A percentile compares a stretch with the other conserved stretches of the same genome.
These are phyloP conservation scores for Lunularia cruciata DNA, from an alignment of 225 moss, liverwort and hornwort genomes.

Conservation along the genomic window DNA sequence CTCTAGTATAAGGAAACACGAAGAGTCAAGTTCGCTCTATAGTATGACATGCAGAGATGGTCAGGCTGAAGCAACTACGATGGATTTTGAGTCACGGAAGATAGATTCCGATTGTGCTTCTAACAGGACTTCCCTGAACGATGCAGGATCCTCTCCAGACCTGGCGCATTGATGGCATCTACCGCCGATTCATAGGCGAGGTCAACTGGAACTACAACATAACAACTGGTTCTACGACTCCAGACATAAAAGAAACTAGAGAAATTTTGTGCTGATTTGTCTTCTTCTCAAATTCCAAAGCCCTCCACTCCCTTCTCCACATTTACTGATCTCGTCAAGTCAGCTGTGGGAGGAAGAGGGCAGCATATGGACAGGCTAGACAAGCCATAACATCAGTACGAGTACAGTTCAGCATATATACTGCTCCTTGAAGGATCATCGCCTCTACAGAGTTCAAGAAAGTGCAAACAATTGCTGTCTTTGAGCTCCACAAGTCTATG, in stretches of 20 bases:
- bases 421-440: not conserved
- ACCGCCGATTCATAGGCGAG: constrained; percentile 35
- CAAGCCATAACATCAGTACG: too few relatives aligned
- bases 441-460: too few relatives aligned
- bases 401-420: not conserved
- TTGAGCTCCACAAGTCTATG: too few relatives aligned
- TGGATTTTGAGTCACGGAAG: too few relatives aligned
- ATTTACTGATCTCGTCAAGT: not conserved
- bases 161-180: constrained; percentile 32
- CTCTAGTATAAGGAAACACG: too few relatives aligned
- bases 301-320: not conserved
- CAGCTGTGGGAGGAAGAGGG: not conserved
- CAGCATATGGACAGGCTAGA: too few relatives aligned
- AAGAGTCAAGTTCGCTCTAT: too few relatives aligned
- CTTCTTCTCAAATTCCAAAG: not conserved
- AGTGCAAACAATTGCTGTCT: too few relatives aligned
- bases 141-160: constrained; percentile 36
- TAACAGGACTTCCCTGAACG: not conserved
- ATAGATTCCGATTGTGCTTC: too few relatives aligned
- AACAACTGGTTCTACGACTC: not conserved
- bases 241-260: not conserved
- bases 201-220: constrained; percentile 12
- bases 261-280: not conserved
- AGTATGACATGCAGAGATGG: too few relatives aligned
- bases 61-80: too few relatives aligned